phyloP scores from a whole-genome alignment of 2,329 filamentous ascomycete species.

The Fusarium cyanostomum region DNA sequence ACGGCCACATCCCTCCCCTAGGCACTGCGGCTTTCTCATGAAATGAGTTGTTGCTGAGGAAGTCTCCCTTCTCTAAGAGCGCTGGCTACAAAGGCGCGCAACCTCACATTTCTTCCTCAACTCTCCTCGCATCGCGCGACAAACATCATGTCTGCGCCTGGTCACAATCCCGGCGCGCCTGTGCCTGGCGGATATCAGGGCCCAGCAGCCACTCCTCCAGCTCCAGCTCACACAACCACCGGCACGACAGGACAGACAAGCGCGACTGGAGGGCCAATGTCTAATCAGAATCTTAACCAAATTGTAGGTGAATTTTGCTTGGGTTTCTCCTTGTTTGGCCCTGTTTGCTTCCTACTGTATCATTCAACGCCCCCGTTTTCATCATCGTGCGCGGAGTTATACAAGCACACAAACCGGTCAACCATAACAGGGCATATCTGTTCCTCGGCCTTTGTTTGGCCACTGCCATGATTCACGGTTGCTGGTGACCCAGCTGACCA shows the following conservation, averaged over 20 bases:
- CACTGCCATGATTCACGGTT: background rate
- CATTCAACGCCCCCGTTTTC: too few relatives aligned
- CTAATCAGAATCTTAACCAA: slow-evolving; percentile 91
- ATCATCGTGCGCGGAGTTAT: background rate
- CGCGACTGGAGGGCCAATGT: slow-evolving; percentile 61
- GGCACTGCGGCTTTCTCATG: slow-evolving; percentile 5
- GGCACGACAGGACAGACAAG: slow-evolving; percentile 45
- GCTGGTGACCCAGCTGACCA: background rate
- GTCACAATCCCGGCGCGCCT: slow-evolving; percentile 44
- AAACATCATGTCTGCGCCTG: slow-evolving; percentile 48
- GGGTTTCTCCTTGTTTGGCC: background rate
- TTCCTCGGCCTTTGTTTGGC: background rate
- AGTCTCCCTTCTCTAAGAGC: background rate
- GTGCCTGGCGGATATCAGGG: slow-evolving; percentile 46
- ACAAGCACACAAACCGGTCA: background rate
- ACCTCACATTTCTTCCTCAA: background rate
- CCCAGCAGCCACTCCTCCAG: slow-evolving; percentile 49
- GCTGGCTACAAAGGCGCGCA: background rate
- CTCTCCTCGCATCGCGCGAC: background rate
- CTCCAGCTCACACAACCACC: slow-evolving; percentile 39
- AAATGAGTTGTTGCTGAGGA: slow-evolving; percentile 21
- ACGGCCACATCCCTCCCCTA: background rate
- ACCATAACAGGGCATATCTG: background rate
- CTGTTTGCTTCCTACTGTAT: too few relatives aligned
- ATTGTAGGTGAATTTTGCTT: slow-evolving; percentile 74